Conservation (phyloP, 2,329 filamentous ascomycete genomes). For the Aspergillus sp. region DNA sequence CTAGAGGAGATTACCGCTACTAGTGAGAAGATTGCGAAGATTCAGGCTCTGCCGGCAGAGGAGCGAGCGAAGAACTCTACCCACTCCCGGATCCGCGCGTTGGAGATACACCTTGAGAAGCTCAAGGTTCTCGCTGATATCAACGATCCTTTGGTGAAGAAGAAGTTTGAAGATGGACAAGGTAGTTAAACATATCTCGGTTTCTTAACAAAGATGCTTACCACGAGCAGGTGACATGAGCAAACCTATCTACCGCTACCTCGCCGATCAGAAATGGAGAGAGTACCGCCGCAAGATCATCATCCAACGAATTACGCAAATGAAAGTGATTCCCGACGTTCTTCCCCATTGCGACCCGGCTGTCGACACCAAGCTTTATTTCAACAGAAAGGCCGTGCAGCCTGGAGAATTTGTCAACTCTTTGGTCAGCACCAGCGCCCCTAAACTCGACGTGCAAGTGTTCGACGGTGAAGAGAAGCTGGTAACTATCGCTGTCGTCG, state of each 20-base stretch:
- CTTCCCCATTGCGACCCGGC: conserved; percentile 75
- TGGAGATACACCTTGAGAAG: conserved; percentile 71
- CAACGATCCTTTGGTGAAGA: conserved; percentile 92
- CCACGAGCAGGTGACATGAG: conserved; percentile 75
- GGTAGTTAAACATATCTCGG: conserved; percentile 53
- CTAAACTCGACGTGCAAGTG: conserved; percentile 77
- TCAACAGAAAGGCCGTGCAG: conserved; percentile 66
- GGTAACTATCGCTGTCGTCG: conserved; percentile 80
- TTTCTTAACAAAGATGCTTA: conserved; percentile 15
- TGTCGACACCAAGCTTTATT: conserved; percentile 79
- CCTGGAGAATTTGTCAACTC: conserved; percentile 80
- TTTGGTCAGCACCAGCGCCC: conserved; percentile 68
- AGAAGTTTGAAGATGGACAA: conserved; percentile 85
- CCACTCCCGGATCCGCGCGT: conserved; percentile 64
- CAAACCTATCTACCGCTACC: conserved; percentile 91
- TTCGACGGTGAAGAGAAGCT: conserved; percentile 81
- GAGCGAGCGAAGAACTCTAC: conserved; percentile 66
- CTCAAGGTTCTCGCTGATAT: conserved; percentile 90
- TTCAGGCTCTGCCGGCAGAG: conserved; percentile 60
- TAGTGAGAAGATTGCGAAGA: conserved; percentile 65
- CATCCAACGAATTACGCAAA: conserved; percentile 80
- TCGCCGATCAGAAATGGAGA: conserved; percentile 86
- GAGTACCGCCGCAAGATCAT: conserved; percentile 76
- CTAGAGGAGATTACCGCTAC: conserved; percentile 68
- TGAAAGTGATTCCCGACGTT: conserved; percentile 85